Conservation (phyloP, 176 grass and related monocot genomes). For the Carex myosuroides region DNA sequence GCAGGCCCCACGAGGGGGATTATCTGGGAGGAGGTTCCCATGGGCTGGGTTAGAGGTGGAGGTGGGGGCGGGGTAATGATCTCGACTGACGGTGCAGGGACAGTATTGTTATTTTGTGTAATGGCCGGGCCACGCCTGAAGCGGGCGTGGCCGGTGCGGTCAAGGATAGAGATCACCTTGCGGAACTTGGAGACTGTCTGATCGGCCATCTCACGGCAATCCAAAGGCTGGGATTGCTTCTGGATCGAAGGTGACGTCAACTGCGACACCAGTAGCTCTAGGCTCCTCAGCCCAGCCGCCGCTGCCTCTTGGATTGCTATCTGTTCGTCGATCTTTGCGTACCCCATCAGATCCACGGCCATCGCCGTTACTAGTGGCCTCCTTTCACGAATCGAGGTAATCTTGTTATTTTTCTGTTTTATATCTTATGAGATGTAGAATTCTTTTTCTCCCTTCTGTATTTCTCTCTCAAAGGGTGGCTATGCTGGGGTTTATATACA, state of each 20-base stretch:
- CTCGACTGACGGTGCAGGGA: background rate
- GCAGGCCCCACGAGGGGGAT: background rate
- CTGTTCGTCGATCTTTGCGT: conserved; percentile 45
- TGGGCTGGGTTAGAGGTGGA: conserved; percentile 11
- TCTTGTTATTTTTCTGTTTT: background rate
- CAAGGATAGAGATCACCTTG: conserved; percentile 85
- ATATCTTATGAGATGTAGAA: background rate
- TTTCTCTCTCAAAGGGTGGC: background rate
- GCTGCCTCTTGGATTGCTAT: conserved; percentile 83
- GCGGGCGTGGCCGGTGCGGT: conserved; percentile 93
- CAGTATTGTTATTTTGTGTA: background rate
- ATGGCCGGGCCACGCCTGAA: conserved; percentile 67
- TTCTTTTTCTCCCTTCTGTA: background rate
- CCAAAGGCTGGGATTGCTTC: conserved; percentile 26
- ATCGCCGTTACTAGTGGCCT: conserved; percentile 8
- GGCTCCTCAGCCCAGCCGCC: conserved; percentile 51
- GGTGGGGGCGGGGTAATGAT: background rate
- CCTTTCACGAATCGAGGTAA: too few species aligned
- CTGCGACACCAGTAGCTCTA: conserved; percentile 64
- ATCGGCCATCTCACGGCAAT: conserved; percentile 77
- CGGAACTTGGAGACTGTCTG: conserved; percentile 80
- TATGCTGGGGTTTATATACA: conserved; percentile 12
- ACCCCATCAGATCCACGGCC: conserved; percentile 46
- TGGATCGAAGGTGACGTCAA: conserved; percentile 31
- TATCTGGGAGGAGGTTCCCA: background rate